A percentile compares a stretch with the other conserved stretches of the same genome.
Evolutionary conservation across 140 eudicot species (phyloP).

Genomic region (Erigeron philadelphicus): DNA sequence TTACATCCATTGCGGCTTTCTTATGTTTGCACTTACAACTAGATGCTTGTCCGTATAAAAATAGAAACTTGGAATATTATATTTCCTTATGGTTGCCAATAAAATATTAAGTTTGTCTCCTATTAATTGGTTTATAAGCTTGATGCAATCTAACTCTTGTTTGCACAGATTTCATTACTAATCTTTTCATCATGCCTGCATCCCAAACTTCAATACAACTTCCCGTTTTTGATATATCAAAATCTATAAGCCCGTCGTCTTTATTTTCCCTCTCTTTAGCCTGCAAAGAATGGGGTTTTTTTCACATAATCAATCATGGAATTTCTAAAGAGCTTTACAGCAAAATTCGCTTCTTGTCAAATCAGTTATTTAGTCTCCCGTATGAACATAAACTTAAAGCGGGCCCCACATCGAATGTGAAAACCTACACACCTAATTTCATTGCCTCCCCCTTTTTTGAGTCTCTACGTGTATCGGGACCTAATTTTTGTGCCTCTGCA

Average conservation of each 20-base stretch:
- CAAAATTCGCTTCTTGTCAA: slow-evolving; percentile 35
- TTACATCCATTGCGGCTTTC: slow-evolving; percentile 28
- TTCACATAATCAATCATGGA: slow-evolving; percentile 61
- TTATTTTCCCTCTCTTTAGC: slow-evolving; percentile 40
- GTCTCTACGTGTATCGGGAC: slow-evolving; percentile 56
- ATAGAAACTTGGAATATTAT: slow-evolving; percentile 21
- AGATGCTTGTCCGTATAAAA: slow-evolving; percentile 28
- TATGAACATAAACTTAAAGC: slow-evolving; percentile 49
- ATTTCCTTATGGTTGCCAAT: slow-evolving; percentile 15
- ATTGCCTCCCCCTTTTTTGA: slow-evolving; percentile 66
- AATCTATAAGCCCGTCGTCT: slow-evolving; percentile 38
- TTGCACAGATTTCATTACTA: slow-evolving; percentile 15
- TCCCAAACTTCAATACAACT: slow-evolving; percentile 43
- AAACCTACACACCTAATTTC: slow-evolving; percentile 58
- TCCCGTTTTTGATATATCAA: slow-evolving; percentile 50
- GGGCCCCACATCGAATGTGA: slow-evolving; percentile 45
- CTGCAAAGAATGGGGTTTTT: slow-evolving; percentile 68
- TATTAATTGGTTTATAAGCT: slow-evolving; percentile 24
- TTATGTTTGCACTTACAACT: slow-evolving; percentile 28
- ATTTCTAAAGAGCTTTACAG: slow-evolving; percentile 47
- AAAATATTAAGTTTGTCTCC: slow-evolving; percentile 21
- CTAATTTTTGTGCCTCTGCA: slow-evolving; percentile 51
- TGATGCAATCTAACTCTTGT: slow-evolving; percentile 24
- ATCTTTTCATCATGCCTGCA: slow-evolving; percentile 41
- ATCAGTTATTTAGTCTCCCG: slow-evolving; percentile 43